These are phyloP conservation scores for Pleurotus salmoneostramineus DNA, from an alignment of 768 basidiomycete species.

Conservation along the genomic window DNA sequence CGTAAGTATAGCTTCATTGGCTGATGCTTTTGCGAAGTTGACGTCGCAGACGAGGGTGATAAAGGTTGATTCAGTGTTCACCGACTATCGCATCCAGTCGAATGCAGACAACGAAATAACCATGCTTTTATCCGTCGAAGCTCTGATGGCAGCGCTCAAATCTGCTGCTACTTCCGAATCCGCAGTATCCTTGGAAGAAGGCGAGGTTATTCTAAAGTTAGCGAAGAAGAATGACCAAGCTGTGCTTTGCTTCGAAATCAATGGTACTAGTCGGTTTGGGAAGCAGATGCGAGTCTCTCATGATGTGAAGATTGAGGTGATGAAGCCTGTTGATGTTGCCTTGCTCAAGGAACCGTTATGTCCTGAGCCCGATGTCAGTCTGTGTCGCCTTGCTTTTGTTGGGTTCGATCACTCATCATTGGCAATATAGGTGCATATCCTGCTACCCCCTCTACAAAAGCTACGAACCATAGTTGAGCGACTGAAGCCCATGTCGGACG, in stretches of 20 bases:
- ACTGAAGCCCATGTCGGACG: slow-evolving; percentile 64
- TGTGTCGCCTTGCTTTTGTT: not conserved
- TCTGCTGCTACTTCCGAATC: slow-evolving; percentile 51
- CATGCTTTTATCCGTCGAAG: slow-evolving; percentile 67
- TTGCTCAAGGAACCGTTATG: slow-evolving; percentile 77
- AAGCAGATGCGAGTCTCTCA: slow-evolving; percentile 65
- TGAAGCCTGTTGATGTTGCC: slow-evolving; percentile 70
- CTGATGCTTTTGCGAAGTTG: not conserved
- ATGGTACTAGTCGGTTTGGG: slow-evolving; percentile 59
- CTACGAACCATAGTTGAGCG: slow-evolving; percentile 79
- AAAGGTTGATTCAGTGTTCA: slow-evolving; percentile 66
- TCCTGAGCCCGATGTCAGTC: slow-evolving; percentile 77
- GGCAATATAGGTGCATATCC: slow-evolving; percentile 61
- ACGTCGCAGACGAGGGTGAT: slow-evolving; percentile 40
- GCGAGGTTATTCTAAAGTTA: slow-evolving; percentile 76
- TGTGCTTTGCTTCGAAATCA: slow-evolving; percentile 74
- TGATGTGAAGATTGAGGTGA: slow-evolving; percentile 79
- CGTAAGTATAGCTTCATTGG: slow-evolving; percentile 20
- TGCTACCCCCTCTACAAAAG: slow-evolving; percentile 71
- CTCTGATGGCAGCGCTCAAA: slow-evolving; percentile 69
- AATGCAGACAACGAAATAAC: slow-evolving; percentile 82
- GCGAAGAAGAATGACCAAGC: slow-evolving; percentile 84
- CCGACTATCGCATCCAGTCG: slow-evolving; percentile 80
- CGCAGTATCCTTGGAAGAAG: slow-evolving; percentile 38
- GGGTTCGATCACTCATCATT: not conserved